Conservation (phyloP, 225 moss, liverwort and hornwort species). For the Takakia lepidozioides region DNA sequence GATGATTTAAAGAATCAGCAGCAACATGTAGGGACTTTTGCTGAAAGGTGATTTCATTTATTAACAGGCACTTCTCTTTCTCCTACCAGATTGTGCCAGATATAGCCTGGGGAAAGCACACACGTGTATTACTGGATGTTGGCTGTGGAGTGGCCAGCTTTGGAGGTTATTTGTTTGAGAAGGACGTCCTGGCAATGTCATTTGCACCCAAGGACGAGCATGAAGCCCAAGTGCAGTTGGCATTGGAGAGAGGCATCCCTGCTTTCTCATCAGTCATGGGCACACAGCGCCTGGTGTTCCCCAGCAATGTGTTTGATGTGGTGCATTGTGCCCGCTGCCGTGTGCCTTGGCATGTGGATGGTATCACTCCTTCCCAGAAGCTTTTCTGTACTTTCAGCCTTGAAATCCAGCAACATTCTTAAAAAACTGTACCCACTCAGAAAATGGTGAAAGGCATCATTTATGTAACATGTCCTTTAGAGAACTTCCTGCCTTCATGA, state of each 20-base stretch:
- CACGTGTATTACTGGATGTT: constrained; percentile 5
- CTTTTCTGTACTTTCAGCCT: no score
- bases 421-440: no score
- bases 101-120: constrained; percentile 4
- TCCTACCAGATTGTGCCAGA: background rate
- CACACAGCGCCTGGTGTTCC: constrained; percentile 5
- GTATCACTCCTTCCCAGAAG: no score
- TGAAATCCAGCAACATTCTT: no score
- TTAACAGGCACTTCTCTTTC: no score
- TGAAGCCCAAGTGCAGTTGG: no score
- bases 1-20: no score
- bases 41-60: background rate
- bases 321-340: constrained; percentile 10
- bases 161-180: background rate
- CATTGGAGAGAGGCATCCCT: constrained; percentile 2
- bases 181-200: background rate
- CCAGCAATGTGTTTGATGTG: constrained; percentile 7
- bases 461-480: no score
- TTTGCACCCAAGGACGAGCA: no score
- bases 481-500: no score
- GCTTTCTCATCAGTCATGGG: constrained; percentile 7
- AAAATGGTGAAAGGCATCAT: no score
- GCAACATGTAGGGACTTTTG: no score
- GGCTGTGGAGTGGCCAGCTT: constrained; percentile 7
- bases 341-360: constrained; percentile 1